These are phyloP conservation scores for Corrigiola litoralis DNA, from an alignment of 179 eudicot genomes.

Conservation along the genomic window DNA sequence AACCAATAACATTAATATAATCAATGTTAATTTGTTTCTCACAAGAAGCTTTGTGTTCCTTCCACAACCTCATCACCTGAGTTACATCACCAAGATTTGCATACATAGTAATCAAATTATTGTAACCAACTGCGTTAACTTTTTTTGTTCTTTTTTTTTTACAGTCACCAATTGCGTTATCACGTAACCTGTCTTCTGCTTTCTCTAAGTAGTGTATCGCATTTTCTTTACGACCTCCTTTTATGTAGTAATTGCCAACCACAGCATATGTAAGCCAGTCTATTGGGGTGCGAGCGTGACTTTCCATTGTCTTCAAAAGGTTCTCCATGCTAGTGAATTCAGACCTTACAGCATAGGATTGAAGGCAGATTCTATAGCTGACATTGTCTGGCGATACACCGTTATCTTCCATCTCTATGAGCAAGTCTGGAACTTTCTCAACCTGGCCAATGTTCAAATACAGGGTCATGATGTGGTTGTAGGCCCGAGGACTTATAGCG, in stretches of 20 bases:
- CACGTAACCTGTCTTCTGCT: constrained; percentile 34
- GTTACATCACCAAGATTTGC: constrained; percentile 5
- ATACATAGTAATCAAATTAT: background rate
- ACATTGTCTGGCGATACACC: constrained; percentile 38
- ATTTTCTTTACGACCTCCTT: constrained; percentile 38
- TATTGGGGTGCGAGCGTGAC: constrained; percentile 26
- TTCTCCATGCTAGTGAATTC: constrained; percentile 42
- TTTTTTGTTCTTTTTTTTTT: too few relatives aligned
- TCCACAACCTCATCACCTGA: constrained; percentile 1
- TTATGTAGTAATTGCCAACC: constrained; percentile 33
- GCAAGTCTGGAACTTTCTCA: constrained; percentile 39
- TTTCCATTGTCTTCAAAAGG: constrained; percentile 43
- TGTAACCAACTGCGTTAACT: background rate
- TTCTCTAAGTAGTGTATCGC: constrained; percentile 40
- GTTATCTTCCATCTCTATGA: constrained; percentile 42
- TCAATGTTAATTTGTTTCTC: background rate
- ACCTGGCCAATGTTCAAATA: constrained; percentile 32
- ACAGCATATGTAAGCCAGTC: constrained; percentile 43
- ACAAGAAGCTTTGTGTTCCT: background rate
- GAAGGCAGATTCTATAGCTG: constrained; percentile 51
- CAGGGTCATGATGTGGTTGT: constrained; percentile 50
- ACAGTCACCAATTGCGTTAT: background rate
- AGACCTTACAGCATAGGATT: constrained; percentile 33
- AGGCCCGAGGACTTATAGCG: constrained; percentile 33
- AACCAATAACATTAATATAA: background rate